phyloP scores from a whole-genome alignment of 805 yeast genomes.

The Suhomyces faveliae region DNA sequence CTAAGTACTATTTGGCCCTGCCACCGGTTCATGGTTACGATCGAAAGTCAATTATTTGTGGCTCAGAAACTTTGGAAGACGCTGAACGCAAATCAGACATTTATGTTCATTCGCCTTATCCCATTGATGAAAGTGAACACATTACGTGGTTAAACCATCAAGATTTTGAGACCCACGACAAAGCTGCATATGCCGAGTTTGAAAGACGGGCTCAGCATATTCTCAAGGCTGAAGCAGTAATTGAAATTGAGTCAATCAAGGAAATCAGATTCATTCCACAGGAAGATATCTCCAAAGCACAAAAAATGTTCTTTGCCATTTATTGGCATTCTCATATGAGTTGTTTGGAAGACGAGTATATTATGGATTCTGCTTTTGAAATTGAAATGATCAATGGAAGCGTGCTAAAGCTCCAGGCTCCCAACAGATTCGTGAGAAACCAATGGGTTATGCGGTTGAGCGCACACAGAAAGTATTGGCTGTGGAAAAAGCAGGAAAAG shows the following conservation, averaged over 20 bases:
- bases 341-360: slow-evolving; percentile 23
- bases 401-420: slow-evolving; percentile 54
- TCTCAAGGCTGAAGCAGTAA: slow-evolving; percentile 54
- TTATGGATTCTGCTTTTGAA: slow-evolving; percentile 52
- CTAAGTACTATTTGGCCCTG: slow-evolving; percentile 50
- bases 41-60: slow-evolving; percentile 6
- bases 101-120: slow-evolving; percentile 55
- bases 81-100: slow-evolving; percentile 19
- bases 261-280: slow-evolving; percentile 35
- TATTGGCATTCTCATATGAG: slow-evolving; percentile 31
- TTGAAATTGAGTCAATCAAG: slow-evolving; percentile 56
- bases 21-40: slow-evolving; percentile 56
- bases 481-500: slow-evolving; percentile 41
- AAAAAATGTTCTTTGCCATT: slow-evolving; percentile 24
- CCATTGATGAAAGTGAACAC: slow-evolving; percentile 48
- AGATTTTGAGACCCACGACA: slow-evolving; percentile 51
- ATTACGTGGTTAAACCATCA: slow-evolving; percentile 59
- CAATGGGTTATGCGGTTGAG: slow-evolving; percentile 64
- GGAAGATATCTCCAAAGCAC: slow-evolving; percentile 20
- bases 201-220: slow-evolving; percentile 60
- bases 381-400: slow-evolving; percentile 49
- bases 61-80: background rate
- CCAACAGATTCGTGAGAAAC: slow-evolving; percentile 45
- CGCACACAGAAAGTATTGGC: slow-evolving; percentile 60
- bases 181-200: slow-evolving; percentile 59